Base-by-base conservation (phyloP, 1,139 yeast species). In the Hansenula anomala region DNA sequence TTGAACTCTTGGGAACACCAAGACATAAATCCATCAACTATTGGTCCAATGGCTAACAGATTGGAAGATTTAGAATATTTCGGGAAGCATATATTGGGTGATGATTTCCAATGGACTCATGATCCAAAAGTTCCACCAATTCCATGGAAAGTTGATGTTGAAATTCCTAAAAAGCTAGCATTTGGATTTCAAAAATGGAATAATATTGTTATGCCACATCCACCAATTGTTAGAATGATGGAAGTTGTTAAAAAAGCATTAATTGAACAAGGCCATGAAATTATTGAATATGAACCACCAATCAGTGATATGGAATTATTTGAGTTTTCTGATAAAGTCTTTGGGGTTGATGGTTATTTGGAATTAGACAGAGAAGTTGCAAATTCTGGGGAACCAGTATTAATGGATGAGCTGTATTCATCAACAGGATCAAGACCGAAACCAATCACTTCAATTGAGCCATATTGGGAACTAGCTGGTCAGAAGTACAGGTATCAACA, bases 21-120 rank as follows among this genome's bases (percentile, higher is more conserved):
- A 49, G 79, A 75, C 40, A 67, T 75, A 33, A 66, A 78, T 31
- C 71, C 71, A 12, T 71, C 79, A 8, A 79, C 75, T 14, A 69
- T 71, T 49, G 79, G 82, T 9, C 85, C 85, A 22, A 63, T 78
- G 67, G 64, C 78, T 22, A 62, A 84, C 45, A 64, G 79, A 3
- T 59, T 87, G 25, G 80, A 73, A n/a, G 90, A 84, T 52, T 61
- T 87, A 45, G 75, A 75, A 18, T 71, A 74, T 40, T 78, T 82
- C 61, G 70, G 81, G 65, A 75, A 75, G 43, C 47, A 66, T 15
- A 62, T 78, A 39, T 17, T 32, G 10, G 63, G 81, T 51, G 69
- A 66, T 34, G 69, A 73, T 39, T 66, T 80, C 56, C 90, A 92
- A 17, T 83, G 90, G 89, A 64, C 69, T 34, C 61, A 62, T 36